Base-by-base conservation (phyloP, 495 filamentous ascomycete species). In the Parathielavia appendiculata region DNA sequence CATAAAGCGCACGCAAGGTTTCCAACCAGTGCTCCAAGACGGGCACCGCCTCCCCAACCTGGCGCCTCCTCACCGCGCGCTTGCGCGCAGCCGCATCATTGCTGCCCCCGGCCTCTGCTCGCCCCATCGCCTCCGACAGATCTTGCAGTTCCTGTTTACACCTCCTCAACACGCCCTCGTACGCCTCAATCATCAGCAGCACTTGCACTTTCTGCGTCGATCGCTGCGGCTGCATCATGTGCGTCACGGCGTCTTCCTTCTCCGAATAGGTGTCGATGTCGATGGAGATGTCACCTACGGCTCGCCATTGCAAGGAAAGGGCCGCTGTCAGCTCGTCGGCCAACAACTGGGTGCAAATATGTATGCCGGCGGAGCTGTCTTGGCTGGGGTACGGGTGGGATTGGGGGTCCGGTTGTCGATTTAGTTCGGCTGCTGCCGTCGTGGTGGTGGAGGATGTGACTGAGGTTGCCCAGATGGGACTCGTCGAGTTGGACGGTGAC, bases 171-270 rank as follows among this genome's bases (percentile, higher is more conserved):
- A 60, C 43, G 0, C 57, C 60, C 49, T 64, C 62, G 41, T 69
- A 69, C 32, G 64, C 64, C 40, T 66, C 66, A 16, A 66, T 66
- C 41, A 69, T 22, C 40, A 69, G 34, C 43, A 63, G 22, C 17
- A 66, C 35, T 45, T 69, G 64, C 20, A 53, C 11, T 20, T 30
- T 22, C 5, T 26, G 26, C 26, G 26, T 30, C 26, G 26, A 30
- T 6, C 26, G 26, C 26, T 30, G 26, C 26, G 26, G 26, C 26
- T 2, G 26, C 3, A 30, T 3, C 26, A 30, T 6, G 26, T 30
- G 6, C 6, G 26, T 9, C 43, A 4, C 26, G 61, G 52, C 44
- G 59, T 61, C 0, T 36, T 41, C 13, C 56, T 40, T 0, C n/a
- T 47, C 43, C 55, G n/a, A n/a, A n/a, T n/a, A n/a, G n/a, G n/a